Conservation (phyloP, 2,329 filamentous ascomycete species). For the Fusarium begoniae region DNA sequence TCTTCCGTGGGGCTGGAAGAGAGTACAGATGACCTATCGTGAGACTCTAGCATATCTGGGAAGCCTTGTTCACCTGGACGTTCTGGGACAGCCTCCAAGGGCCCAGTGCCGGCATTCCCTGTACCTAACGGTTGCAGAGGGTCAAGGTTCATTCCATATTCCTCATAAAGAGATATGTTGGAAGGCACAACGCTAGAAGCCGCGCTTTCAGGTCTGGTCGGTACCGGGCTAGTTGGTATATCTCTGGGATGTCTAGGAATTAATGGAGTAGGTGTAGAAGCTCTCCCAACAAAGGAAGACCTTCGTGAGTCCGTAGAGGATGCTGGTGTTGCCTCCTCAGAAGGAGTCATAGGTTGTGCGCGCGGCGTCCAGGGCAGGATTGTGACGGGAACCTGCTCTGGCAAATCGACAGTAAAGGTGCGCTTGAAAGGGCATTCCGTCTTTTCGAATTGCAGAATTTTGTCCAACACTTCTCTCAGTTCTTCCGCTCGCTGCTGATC, state of each 20-base stretch:
- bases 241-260: slow-evolving; percentile 4
- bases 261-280: slow-evolving; percentile 25
- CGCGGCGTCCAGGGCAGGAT: slow-evolving; percentile 74
- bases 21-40: slow-evolving; percentile 11
- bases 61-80: slow-evolving; percentile 5
- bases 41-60: not conserved
- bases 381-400: slow-evolving; percentile 71
- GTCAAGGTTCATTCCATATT: slow-evolving; percentile 5
- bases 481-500: slow-evolving; percentile 67
- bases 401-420: slow-evolving; percentile 77
- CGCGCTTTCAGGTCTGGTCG: slow-evolving; percentile 8
- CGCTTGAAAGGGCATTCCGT: slow-evolving; percentile 87
- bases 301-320: slow-evolving; percentile 21
- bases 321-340: slow-evolving; percentile 10
- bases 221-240: slow-evolving; percentile 9
- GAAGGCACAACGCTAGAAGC: slow-evolving; percentile 12
- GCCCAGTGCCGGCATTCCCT: not conserved
- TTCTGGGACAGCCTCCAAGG: slow-evolving; percentile 21
- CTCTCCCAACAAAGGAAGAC: slow-evolving; percentile 27
- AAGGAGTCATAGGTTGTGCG: slow-evolving; percentile 15
- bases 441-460: slow-evolving; percentile 85
- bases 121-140: slow-evolving; percentile 3
- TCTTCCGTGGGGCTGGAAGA: slow-evolving; percentile 18
- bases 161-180: slow-evolving; percentile 20
- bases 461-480: slow-evolving; percentile 74